Conservation (phyloP, 805 yeast species). For the Wickerhamomyces pijperi region DNA sequence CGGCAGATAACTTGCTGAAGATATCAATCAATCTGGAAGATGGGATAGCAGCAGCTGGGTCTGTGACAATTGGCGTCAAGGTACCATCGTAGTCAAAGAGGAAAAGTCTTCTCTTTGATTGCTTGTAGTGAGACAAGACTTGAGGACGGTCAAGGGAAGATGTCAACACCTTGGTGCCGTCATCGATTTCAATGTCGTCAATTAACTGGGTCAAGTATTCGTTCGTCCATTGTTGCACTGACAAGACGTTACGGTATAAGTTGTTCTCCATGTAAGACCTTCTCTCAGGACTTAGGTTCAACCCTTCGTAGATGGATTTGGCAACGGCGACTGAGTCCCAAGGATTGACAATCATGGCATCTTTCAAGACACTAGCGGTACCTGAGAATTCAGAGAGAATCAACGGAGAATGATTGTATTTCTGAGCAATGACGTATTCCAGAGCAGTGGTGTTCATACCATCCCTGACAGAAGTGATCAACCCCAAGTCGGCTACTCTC, state of each 20-base stretch:
- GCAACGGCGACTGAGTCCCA: constrained; percentile 97
- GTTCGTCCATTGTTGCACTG: constrained; percentile 75
- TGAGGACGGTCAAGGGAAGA: constrained; percentile 75
- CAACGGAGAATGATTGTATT: constrained; percentile 61
- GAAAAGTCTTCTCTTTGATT: constrained; percentile 61
- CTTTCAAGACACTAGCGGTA: constrained; percentile 56
- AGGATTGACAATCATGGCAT: constrained; percentile 82
- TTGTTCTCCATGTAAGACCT: constrained; percentile 36
- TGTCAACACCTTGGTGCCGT: constrained; percentile 39
- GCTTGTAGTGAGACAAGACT: constrained; percentile 45
- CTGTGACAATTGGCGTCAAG: constrained; percentile 87
- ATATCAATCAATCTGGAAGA: constrained; percentile 56
- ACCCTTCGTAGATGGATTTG: constrained; percentile 61
- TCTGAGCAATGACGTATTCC: constrained; percentile 85
- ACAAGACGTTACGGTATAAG: constrained; percentile 55
- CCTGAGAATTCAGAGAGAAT: constrained; percentile 92
- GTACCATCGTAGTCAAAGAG: constrained; percentile 97
- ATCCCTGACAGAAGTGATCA: constrained; percentile 86
- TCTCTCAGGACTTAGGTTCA: constrained; percentile 39
- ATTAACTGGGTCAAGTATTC: constrained; percentile 43
- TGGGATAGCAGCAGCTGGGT: constrained; percentile 98
- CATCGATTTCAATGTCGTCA: constrained; percentile 21
- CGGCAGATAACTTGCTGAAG: constrained; percentile 50
- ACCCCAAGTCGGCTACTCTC: constrained; percentile 80
- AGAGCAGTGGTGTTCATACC: constrained; percentile 94